phyloP scores from a whole-genome alignment of 768 basidiomycete genomes.

The Calocera cornea region DNA sequence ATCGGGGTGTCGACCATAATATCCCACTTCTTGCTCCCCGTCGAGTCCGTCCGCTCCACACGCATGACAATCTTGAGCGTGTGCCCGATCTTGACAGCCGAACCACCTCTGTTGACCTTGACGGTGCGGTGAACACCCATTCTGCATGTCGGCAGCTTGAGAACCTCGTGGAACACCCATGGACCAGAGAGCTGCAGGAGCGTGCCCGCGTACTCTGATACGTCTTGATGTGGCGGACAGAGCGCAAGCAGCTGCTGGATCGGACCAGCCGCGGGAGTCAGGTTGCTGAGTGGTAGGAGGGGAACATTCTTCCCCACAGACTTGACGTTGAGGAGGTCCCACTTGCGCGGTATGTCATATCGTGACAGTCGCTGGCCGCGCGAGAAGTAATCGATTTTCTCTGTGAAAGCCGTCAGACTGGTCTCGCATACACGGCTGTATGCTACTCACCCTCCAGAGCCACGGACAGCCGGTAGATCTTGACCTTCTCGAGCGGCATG shows the following conservation, averaged over 20 bases:
- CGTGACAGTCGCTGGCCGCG: slow-evolving; percentile 18
- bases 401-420: slow-evolving; percentile 28
- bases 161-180: slow-evolving; percentile 61
- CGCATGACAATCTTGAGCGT: slow-evolving; percentile 67
- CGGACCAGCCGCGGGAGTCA: not conserved
- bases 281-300: slow-evolving; percentile 30
- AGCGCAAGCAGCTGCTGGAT: slow-evolving; percentile 41
- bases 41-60: slow-evolving; percentile 57
- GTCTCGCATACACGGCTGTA: not conserved
- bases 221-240: slow-evolving; percentile 40
- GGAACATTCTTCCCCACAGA: slow-evolving; percentile 55
- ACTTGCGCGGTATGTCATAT: not conserved
- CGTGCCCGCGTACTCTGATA: slow-evolving; percentile 51
- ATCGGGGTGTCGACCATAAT: slow-evolving; percentile 77
- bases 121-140: slow-evolving; percentile 57
- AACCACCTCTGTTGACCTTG: slow-evolving; percentile 60
- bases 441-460: slow-evolving; percentile 62
- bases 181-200: slow-evolving; percentile 47
- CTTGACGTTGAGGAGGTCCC: slow-evolving; percentile 33
- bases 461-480: slow-evolving; percentile 58
- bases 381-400: slow-evolving; percentile 70
- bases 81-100: slow-evolving; percentile 48
- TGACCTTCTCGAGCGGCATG: slow-evolving; percentile 72
- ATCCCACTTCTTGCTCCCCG: slow-evolving; percentile 72
- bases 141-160: slow-evolving; percentile 58